Conservation (phyloP, 306 rosid species). For the Lablab purpureus region DNA sequence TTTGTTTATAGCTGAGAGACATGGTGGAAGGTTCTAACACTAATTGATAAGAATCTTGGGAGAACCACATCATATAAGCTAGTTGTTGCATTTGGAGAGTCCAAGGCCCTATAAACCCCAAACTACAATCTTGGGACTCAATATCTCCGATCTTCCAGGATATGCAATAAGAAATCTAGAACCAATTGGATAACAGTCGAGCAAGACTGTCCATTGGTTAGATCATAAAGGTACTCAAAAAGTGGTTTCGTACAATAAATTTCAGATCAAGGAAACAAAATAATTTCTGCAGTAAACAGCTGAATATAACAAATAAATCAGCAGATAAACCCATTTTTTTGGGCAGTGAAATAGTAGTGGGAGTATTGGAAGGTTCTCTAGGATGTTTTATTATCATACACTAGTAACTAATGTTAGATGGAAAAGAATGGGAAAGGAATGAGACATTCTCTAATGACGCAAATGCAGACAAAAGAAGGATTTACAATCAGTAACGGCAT, state of each 20-base stretch:
- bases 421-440: background rate
- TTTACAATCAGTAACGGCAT: background rate
- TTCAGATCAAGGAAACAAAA: background rate
- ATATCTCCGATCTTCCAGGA: background rate
- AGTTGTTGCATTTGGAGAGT: no score
- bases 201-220: background rate
- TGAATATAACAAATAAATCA: background rate
- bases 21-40: no score
- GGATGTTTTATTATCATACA: slow-evolving; percentile 7
- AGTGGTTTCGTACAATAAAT: slow-evolving; percentile 2
- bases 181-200: background rate
- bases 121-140: no score
- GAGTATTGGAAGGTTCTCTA: background rate
- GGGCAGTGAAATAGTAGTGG: background rate
- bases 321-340: background rate
- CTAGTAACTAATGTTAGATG: background rate
- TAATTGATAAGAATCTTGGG: no score
- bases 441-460: background rate
- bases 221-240: background rate
- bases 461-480: slow-evolving; percentile 17
- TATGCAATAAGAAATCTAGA: background rate
- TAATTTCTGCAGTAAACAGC: slow-evolving; percentile 7
- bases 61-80: no score
- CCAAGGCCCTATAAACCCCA: no score
- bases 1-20: no score